Conservation (phyloP, 1,284 basidiomycete genomes). For the Fomitopsis schrenkii region DNA sequence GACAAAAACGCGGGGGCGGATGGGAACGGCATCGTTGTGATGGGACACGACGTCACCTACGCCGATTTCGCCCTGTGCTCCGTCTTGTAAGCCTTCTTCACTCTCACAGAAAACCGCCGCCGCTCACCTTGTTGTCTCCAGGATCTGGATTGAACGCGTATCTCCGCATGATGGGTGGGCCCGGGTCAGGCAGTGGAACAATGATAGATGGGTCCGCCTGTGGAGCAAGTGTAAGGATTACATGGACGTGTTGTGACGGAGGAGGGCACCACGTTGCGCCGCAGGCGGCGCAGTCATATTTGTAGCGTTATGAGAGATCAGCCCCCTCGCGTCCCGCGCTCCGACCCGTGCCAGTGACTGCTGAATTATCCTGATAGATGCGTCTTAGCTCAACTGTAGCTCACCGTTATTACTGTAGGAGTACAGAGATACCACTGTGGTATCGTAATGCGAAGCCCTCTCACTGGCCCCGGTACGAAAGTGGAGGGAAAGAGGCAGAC, state of each 20-base stretch:
- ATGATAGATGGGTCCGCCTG: constrained; percentile 55
- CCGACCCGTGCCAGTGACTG: not conserved
- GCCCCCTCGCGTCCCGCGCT: not conserved
- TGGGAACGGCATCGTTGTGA: constrained; percentile 58
- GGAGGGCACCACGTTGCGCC: not conserved
- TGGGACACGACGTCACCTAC: constrained; percentile 62
- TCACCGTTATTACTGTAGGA: not conserved
- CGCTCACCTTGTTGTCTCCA: not conserved
- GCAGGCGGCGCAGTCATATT: not conserved
- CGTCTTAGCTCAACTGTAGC: not conserved
- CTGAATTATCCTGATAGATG: not conserved
- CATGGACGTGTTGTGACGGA: constrained; percentile 50
- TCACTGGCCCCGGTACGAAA: too few relatives aligned
- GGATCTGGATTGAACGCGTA: constrained; percentile 64
- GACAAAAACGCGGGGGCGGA: constrained; percentile 55
- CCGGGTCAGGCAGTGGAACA: constrained; percentile 57
- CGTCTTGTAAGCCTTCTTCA: constrained; percentile 32
- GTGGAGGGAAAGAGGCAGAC: not conserved
- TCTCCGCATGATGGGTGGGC: constrained; percentile 66
- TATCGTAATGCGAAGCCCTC: not conserved
- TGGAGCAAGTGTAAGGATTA: constrained; percentile 55
- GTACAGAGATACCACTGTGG: not conserved
- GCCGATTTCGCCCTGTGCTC: constrained; percentile 71
- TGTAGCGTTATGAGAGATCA: constrained; percentile 3
- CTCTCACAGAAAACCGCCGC: not conserved